Base-by-base conservation (phyloP, 2,329 filamentous ascomycete species). In the Aspergillus sp. region DNA sequence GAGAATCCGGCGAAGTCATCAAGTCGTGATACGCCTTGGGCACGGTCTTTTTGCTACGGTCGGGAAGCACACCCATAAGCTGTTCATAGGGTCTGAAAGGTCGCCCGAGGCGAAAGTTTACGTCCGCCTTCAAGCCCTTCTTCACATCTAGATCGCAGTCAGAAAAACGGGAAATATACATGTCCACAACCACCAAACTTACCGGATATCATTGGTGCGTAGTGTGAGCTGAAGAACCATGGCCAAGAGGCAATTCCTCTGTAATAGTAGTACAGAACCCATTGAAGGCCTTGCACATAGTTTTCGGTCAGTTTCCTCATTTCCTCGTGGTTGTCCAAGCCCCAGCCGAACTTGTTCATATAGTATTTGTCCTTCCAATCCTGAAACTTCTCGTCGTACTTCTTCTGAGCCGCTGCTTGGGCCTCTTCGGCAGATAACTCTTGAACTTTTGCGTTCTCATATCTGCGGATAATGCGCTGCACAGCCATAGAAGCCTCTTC, bases 251-350 rank as follows among this genome's bases (percentile, higher is more conserved):
- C 95, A 63, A 99, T 95, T 64, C 95, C 95, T 57, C 90, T 89
- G 80, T 99, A 99, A 79, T 99, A 99, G 81, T 99, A 99, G 78
- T 90, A 97, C 54, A 99, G 82, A 48, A 99, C 95, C 96, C 95
- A 99, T 76, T 99, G 95, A 63, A 99, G 81, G 64, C 95, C 95
- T 79, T 99, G 92, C 7, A 99, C 93, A 71, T 99, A 99, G 78
- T 98, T 99, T 78, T 98, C 93, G 28, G 92, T 90, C 63, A 99
- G 83, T 66, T 90, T 89, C 57, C 83, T 89, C 73, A 98, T 84
- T 76, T 96, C 92, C 46, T 87, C 87, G 67, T 94, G 89, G 69
- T 92, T 90, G 52, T 92, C 89, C 11, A 91, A 82, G 17, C 89
- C 87, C 93, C 94, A 99, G 57, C 90, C 90, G 68, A 97, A 97